Evolutionary conservation across 805 yeast species (phyloP).

Genomic region (Isabelozyma pseudorhagii): DNA sequence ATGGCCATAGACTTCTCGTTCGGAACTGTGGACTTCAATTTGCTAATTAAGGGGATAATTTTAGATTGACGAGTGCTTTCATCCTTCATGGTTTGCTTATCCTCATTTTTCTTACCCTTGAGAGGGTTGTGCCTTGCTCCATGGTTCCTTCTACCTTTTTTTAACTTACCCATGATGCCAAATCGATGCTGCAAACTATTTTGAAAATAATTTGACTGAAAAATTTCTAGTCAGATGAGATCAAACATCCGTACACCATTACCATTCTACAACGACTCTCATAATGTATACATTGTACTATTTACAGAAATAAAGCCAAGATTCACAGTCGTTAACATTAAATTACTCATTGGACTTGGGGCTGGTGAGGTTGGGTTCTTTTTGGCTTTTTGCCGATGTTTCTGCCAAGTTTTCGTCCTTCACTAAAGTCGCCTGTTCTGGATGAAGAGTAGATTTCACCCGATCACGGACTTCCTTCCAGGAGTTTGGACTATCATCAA

Average conservation of each 20-base stretch:
- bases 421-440: slow-evolving; percentile 8
- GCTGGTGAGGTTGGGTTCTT: background rate
- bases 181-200: background rate
- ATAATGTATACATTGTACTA: background rate
- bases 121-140: slow-evolving; percentile 36
- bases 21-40: slow-evolving; percentile 58
- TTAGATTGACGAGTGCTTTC: slow-evolving; percentile 50
- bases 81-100: slow-evolving; percentile 34
- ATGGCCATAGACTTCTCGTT: slow-evolving; percentile 79
- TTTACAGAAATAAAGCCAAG: background rate
- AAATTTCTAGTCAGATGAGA: background rate
- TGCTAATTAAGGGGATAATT: slow-evolving; percentile 64
- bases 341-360: background rate
- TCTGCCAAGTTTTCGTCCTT: background rate
- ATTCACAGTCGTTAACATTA: background rate
- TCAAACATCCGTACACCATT: background rate
- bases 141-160: slow-evolving; percentile 49
- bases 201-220: background rate
- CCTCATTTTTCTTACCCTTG: slow-evolving; percentile 13
- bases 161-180: slow-evolving; percentile 65
- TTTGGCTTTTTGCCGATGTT: background rate
- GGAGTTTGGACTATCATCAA: slow-evolving; percentile 30
- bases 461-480: slow-evolving; percentile 36
- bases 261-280: background rate
- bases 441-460: slow-evolving; percentile 29